A percentile compares a stretch with the other conserved stretches of the same genome.
These are phyloP conservation scores for Flueggea neowawraea DNA, from an alignment of 441 rosid genomes.

Conservation along the genomic window DNA sequence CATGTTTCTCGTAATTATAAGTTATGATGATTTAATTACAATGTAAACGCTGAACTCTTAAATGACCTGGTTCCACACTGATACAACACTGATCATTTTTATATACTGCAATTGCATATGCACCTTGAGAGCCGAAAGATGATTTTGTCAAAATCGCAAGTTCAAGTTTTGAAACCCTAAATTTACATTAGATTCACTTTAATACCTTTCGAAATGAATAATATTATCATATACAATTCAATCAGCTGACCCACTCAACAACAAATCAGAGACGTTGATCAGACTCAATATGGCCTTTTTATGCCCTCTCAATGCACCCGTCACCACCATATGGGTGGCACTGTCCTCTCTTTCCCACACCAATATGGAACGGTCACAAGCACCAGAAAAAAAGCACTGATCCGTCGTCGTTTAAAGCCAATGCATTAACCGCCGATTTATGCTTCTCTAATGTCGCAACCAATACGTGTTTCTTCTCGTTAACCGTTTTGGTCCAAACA, in stretches of 20 bases:
- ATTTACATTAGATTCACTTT: no score
- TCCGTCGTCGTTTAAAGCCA: conserved; percentile 67
- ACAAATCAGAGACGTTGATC: conserved; percentile 43
- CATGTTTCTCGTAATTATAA: no score
- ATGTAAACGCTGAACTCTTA: no score
- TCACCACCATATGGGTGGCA: conserved; percentile 62
- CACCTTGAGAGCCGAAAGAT: no score
- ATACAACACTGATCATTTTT: no score
- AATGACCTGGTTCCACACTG: no score
- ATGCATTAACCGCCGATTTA: conserved; percentile 81
- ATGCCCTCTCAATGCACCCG: conserved; percentile 89
- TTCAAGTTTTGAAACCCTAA: no score
- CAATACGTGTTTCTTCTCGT: conserved; percentile 46
- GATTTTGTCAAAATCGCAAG: no score
- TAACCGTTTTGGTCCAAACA: conserved; percentile 59
- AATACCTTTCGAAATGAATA: no score
- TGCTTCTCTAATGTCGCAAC: conserved; percentile 75
- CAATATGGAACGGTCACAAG: conserved; percentile 93
- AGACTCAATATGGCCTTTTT: conserved; percentile 63
- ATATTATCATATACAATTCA: no score
- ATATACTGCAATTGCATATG: no score
- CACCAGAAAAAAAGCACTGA: conserved; percentile 80
- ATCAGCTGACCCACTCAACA: conserved; percentile 87
- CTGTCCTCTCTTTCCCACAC: conserved; percentile 93
- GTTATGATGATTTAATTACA: no score